A percentile compares a stretch with the other conserved stretches of the same genome.
These are phyloP conservation scores for Salix dunnii DNA, from an alignment of 345 rosid species.

Conservation along the genomic window DNA sequence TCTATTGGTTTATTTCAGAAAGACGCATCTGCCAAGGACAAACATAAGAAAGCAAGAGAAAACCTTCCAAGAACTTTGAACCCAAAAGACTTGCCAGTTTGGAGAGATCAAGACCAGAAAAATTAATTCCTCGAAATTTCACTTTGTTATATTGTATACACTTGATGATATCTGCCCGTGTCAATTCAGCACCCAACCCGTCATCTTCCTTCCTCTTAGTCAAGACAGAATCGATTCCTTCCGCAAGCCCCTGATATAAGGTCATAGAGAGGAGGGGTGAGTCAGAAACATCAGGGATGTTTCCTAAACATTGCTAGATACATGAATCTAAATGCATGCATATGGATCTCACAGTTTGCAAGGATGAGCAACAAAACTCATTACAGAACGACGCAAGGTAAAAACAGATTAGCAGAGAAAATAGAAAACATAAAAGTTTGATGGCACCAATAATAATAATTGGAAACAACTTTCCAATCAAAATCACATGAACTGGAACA, in stretches of 20 bases:
- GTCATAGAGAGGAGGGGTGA: not conserved
- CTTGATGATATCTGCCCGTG: constrained; percentile 79
- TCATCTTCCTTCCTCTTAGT: constrained; percentile 53
- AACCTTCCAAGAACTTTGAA: constrained; percentile 10
- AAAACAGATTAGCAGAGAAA: not conserved
- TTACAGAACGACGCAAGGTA: not conserved
- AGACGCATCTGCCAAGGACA: not conserved
- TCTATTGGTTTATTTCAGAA: not conserved
- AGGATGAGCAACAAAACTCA: not conserved
- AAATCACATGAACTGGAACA: not conserved
- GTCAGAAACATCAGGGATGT: not conserved
- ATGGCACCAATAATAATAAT: not conserved
- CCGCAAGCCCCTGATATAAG: constrained; percentile 60
- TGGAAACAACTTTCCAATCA: not conserved
- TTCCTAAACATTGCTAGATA: not conserved
- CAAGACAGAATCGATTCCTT: constrained; percentile 40
- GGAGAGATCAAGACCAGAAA: constrained; percentile 88
- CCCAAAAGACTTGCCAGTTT: constrained; percentile 59
- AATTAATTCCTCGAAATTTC: constrained; percentile 81
- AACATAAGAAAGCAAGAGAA: not conserved
- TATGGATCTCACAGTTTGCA: not conserved
- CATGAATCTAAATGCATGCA: not conserved
- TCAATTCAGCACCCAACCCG: constrained; percentile 60
- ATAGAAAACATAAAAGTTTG: not conserved
- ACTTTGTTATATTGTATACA: constrained; percentile 77